These are phyloP conservation scores for Aspergillus thermomutatus DNA, from an alignment of 2,329 filamentous ascomycete genomes.

Conservation along the genomic window DNA sequence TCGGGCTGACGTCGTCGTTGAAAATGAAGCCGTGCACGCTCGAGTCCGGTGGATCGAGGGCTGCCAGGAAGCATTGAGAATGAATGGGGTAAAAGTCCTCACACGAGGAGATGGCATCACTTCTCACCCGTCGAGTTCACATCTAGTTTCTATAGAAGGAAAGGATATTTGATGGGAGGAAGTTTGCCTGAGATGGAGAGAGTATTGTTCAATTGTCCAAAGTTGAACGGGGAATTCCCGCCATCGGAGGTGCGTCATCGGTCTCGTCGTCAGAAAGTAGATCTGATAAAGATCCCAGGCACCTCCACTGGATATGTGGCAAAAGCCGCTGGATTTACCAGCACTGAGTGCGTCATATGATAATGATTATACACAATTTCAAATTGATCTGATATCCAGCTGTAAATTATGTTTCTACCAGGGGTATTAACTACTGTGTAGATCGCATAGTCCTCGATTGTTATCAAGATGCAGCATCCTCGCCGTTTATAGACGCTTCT, in stretches of 20 bases:
- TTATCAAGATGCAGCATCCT: too few species aligned
- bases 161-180: background rate
- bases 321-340: background rate
- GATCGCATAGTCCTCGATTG: too few species aligned
- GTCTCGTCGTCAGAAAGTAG: background rate
- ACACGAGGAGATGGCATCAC: conserved; percentile 23
- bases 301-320: background rate
- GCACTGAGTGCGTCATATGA: too few species aligned
- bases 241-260: conserved; percentile 22
- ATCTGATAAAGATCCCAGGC: conserved; percentile 10
- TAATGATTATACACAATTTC: too few species aligned
- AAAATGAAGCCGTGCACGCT: conserved; percentile 35
- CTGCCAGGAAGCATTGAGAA: conserved; percentile 1
- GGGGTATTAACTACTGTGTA: too few species aligned
- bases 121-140: conserved; percentile 6
- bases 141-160: conserved; percentile 1
- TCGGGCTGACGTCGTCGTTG: conserved; percentile 37
- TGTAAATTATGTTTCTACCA: too few species aligned
- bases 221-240: conserved; percentile 9
- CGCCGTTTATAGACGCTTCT: background rate
- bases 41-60: background rate
- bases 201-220: background rate
- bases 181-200: background rate
- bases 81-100: conserved; percentile 9
- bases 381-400: too few species aligned